Percentiles rank a stretch among this genome's conserved stretches.
Conservation (phyloP, 2,329 filamentous ascomycete genomes). For the Sporothrix protearum region DNA sequence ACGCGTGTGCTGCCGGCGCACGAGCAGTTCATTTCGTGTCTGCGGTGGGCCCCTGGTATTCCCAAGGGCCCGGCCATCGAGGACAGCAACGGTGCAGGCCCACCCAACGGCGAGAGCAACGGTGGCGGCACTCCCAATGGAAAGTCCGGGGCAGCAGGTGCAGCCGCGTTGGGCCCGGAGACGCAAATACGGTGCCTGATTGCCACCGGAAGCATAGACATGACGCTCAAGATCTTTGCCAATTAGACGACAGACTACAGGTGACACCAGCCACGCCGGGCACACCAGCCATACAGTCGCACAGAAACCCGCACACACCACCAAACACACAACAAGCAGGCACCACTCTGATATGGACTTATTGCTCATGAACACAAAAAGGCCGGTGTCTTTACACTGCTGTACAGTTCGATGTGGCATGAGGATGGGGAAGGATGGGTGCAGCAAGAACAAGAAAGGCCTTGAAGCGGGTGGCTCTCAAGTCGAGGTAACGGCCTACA, state of each 20-base stretch:
- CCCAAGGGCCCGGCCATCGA: slow-evolving; percentile 53
- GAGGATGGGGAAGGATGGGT: not conserved
- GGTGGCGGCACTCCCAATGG: slow-evolving; percentile 39
- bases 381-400: not conserved
- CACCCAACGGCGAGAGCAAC: slow-evolving; percentile 27
- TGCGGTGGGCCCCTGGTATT: slow-evolving; percentile 80
- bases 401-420: not conserved
- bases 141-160: not conserved
- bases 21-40: slow-evolving; percentile 78
- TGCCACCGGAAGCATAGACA: slow-evolving; percentile 81
- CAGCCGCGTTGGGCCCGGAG: slow-evolving; percentile 35
- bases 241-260: slow-evolving; percentile 36
- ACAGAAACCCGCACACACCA: not conserved
- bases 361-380: slow-evolving; percentile 9
- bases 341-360: not conserved
- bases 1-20: slow-evolving; percentile 78
- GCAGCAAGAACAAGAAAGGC: not conserved
- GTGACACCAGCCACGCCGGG: not conserved
- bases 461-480: not conserved
- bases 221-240: slow-evolving; percentile 75
- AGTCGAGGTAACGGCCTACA: not conserved
- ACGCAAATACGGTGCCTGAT: slow-evolving; percentile 77
- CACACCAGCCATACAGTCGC: not conserved
- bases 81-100: slow-evolving; percentile 26
- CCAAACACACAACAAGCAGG: not conserved